Percentiles rank a stretch among this genome's conserved stretches.
Evolutionary conservation across 164 flowering plant species (phyloP).

Genomic region (Annona squamosa): DNA sequence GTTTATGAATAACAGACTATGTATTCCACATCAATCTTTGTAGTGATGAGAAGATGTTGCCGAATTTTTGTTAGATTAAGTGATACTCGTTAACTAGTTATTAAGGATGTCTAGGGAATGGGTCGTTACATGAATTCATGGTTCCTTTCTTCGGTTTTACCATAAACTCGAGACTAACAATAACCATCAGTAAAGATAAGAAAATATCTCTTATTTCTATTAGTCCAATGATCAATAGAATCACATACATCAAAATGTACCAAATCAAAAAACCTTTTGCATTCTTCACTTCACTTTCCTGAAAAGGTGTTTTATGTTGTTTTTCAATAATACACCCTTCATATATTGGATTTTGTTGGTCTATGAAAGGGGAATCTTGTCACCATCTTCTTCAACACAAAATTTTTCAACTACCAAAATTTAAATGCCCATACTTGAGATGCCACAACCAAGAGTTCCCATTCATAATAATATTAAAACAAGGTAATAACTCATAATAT

Average conservation of each 20-base stretch:
- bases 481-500: background rate
- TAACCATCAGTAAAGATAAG: background rate
- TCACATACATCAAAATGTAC: background rate
- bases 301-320: background rate
- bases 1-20: no score
- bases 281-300: background rate
- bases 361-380: background rate
- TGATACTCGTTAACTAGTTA: no score
- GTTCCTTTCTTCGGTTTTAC: no score
- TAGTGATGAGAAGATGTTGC: no score
- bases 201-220: background rate
- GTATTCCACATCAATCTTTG: no score
- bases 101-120: no score
- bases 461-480: background rate
- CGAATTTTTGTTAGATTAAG: no score
- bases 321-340: background rate
- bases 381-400: background rate
- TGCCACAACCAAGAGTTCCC: background rate
- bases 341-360: background rate
- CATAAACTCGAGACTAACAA: no score
- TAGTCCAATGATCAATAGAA: background rate
- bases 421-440: background rate
- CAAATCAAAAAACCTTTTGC: background rate
- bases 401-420: background rate
- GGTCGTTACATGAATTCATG: no score